Evolutionary conservation across 768 basidiomycete species (phyloP), one percentile per base, ranked within the genome.

Genomic region (Lentinus tigrinus): DNA sequence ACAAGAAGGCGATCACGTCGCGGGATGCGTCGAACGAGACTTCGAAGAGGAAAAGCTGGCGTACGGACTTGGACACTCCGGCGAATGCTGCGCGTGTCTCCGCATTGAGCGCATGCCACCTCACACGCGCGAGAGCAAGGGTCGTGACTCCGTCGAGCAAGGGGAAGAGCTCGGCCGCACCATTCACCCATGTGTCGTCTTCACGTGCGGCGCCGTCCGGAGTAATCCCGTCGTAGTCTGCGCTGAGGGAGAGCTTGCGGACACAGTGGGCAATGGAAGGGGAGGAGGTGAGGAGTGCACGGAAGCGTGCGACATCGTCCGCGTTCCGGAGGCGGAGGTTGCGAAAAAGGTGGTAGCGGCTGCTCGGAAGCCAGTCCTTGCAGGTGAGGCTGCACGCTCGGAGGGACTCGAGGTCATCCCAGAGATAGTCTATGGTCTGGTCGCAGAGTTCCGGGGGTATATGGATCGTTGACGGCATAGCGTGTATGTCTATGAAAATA

Each of bases 391-490:
- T 61, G 61, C 68, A 69, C 17, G 62, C 61, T 9, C 54, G 53
- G 49, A 71, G 64, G 23, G 68, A 27, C n/a, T 60, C 39, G 11
- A 60, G 23, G 60, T 71, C 70, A 56, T 69, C 65, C 65, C 66
- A 67, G 28, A 69, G 63, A 55, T 67, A 61, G 62, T 71, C 70
- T 54, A 71, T 65, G 38, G 66, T 61, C 63, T 64, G 56, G 55
- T 69, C 68, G 28, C 60, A 54, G 54, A 71, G 65, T 64, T 71
- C 70, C 14, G 63, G 65, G 7, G 69, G 69, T 42, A 70, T 36
- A 39, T 27, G 59, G 26, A 43, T 23, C 23, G 27, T 42, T 21
- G 40, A n/a, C 13, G 37, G 40, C 34, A 52, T 52, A 31, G 43
- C 42, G 44, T 31, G 27, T 48, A 40, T 40, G 3, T 40, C 39